A percentile compares a stretch with the other conserved stretches of the same genome.
These are phyloP conservation scores for Austroboletus rostrupii DNA, from an alignment of 1,284 basidiomycete species.

Conservation along the genomic window DNA sequence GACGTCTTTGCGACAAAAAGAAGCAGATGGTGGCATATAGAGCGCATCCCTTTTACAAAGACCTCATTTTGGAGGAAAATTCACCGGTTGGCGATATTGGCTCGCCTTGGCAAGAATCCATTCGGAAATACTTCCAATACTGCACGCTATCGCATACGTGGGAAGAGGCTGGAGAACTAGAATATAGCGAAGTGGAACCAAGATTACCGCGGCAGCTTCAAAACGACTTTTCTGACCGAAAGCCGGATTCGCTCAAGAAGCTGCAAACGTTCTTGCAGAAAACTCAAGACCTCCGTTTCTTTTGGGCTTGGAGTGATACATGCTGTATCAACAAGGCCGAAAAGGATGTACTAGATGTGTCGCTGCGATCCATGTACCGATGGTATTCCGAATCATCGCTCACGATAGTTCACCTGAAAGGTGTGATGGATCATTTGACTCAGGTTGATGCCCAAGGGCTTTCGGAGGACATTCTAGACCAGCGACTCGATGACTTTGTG, in stretches of 20 bases:
- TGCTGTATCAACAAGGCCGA: slow-evolving; percentile 1
- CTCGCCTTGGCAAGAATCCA: not conserved
- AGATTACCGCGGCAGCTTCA: not conserved
- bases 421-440: not conserved
- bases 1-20: slow-evolving; percentile 2
- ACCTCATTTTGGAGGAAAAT: not conserved
- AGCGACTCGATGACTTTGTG: slow-evolving; percentile 2
- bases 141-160: slow-evolving; percentile 9
- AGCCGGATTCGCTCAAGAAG: not conserved
- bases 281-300: slow-evolving; percentile 2
- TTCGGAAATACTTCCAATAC: slow-evolving; percentile 5
- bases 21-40: slow-evolving; percentile 1
- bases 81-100: not conserved
- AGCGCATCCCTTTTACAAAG: slow-evolving; percentile 1
- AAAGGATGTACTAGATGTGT: slow-evolving; percentile 3
- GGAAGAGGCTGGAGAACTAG: slow-evolving; percentile 4
- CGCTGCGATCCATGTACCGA: slow-evolving; percentile 15
- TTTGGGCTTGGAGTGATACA: slow-evolving; percentile 10
- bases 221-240: not conserved
- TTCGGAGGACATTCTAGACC: not conserved
- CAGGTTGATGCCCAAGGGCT: not conserved
- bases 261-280: slow-evolving; percentile 8
- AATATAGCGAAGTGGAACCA: slow-evolving; percentile 1
- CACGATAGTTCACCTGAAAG: slow-evolving; percentile 12
- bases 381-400: slow-evolving; percentile 14